These are phyloP conservation scores for Acorus gramineus DNA, from an alignment of 106 monocot genomes.

Conservation along the genomic window DNA sequence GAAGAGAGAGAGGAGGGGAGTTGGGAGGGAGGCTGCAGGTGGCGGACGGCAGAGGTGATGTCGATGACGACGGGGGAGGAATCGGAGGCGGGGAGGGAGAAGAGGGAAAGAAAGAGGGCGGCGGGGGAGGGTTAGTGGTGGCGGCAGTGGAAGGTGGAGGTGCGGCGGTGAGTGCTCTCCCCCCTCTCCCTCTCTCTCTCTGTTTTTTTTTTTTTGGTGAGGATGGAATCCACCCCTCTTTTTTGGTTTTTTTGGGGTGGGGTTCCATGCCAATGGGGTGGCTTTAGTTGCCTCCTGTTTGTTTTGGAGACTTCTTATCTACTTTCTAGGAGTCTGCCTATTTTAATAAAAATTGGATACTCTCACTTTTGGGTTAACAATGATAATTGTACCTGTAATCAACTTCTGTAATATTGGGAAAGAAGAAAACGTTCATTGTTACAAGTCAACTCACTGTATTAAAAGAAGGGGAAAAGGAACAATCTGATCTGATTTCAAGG, in stretches of 20 bases:
- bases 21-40: not conserved
- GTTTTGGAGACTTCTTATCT: too few species aligned
- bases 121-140: slow-evolving; percentile 9
- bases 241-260: not conserved
- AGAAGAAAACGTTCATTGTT: too few species aligned
- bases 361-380: too few species aligned
- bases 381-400: too few species aligned
- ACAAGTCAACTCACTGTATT: too few species aligned
- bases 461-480: too few species aligned
- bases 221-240: not conserved
- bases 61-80: not conserved
- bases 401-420: too few species aligned
- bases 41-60: not conserved
- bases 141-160: slow-evolving; percentile 1
- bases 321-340: too few species aligned
- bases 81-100: not conserved
- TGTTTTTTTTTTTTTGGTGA: not conserved
- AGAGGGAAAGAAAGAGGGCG: slow-evolving; percentile 4
- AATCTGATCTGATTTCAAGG: too few species aligned
- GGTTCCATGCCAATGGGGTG: too few species aligned
- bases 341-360: too few species aligned
- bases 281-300: too few species aligned
- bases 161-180: not conserved
- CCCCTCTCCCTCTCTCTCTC: not conserved
- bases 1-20: not conserved